Evolutionary conservation across 2,329 filamentous ascomycete species (phyloP).

Genomic region (Endoconidiophora laricicola): DNA sequence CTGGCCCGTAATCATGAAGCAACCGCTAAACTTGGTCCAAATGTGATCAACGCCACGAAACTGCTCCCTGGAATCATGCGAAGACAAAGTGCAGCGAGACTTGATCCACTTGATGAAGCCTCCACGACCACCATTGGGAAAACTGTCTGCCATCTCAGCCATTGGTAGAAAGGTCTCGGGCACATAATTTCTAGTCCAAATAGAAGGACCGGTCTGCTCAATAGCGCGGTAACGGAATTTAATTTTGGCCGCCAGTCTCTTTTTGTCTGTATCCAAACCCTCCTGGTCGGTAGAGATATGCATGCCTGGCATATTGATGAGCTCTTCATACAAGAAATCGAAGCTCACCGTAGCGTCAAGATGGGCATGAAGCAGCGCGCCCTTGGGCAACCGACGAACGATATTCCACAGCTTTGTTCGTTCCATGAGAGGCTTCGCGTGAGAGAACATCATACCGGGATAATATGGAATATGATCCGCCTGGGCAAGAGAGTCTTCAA

Average conservation of each 20-base stretch:
- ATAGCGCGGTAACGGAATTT: conserved; percentile 43
- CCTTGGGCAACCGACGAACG: conserved; percentile 75
- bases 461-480: conserved; percentile 48
- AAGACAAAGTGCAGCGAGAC: conserved; percentile 52
- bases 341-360: conserved; percentile 83
- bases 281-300: conserved; percentile 47
- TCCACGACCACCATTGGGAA: conserved; percentile 51
- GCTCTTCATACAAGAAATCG: conserved; percentile 58
- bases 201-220: conserved; percentile 18
- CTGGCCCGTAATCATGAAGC: conserved; percentile 56
- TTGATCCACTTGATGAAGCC: conserved; percentile 69
- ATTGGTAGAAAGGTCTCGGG: conserved; percentile 41
- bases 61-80: conserved; percentile 58
- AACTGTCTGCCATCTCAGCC: conserved; percentile 50
- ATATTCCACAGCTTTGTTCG: conserved; percentile 73
- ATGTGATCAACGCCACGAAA: conserved; percentile 71
- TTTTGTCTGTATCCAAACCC: conserved; percentile 32
- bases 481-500: conserved; percentile 53
- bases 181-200: conserved; percentile 52
- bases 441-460: conserved; percentile 85
- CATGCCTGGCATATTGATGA: conserved; percentile 56
- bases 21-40: conserved; percentile 65
- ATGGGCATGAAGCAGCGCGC: conserved; percentile 70
- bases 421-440: conserved; percentile 77
- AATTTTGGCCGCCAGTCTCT: conserved; percentile 38